A percentile compares a stretch with the other conserved stretches of the same genome.
These are phyloP conservation scores for Xanthoconium stramineum DNA, from an alignment of 768 basidiomycete genomes.

Conservation along the genomic window DNA sequence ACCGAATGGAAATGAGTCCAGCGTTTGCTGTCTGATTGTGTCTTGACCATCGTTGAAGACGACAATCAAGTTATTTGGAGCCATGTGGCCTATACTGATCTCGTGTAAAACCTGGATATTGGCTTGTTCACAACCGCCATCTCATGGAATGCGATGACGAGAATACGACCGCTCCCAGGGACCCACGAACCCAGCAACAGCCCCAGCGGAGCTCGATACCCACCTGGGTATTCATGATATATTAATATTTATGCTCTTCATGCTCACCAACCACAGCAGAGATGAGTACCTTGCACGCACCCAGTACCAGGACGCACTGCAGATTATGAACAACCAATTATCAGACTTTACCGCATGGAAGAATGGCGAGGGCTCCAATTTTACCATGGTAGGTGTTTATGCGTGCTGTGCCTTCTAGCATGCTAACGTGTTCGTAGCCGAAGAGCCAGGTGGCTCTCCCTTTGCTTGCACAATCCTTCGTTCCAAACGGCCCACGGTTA, in stretches of 20 bases:
- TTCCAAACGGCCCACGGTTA: constrained; percentile 42
- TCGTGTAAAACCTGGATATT: background rate
- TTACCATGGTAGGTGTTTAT: constrained; percentile 51
- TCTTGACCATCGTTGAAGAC: constrained; percentile 17
- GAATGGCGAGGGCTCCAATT: constrained; percentile 63
- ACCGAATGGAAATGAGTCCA: constrained; percentile 52
- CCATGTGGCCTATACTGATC: constrained; percentile 22
- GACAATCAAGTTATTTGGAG: background rate
- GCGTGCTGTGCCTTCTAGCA: background rate
- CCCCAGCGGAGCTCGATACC: constrained; percentile 62
- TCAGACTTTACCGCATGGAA: constrained; percentile 78
- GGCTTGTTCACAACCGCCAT: background rate
- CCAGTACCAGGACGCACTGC: constrained; percentile 63
- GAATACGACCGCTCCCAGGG: constrained; percentile 9
- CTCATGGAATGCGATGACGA: constrained; percentile 32
- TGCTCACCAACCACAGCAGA: constrained; percentile 72
- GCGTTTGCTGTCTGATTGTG: constrained; percentile 39
- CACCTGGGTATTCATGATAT: constrained; percentile 61
- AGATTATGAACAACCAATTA: constrained; percentile 53
- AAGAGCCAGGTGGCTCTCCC: constrained; percentile 40
- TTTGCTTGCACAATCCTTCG: constrained; percentile 48
- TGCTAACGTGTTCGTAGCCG: constrained; percentile 39
- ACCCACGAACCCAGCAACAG: constrained; percentile 23
- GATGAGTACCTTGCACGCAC: constrained; percentile 64
- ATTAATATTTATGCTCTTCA: constrained; percentile 61